These are phyloP conservation scores for Clavulina sp. DNA, from an alignment of 768 basidiomycete species.

Conservation along the genomic window DNA sequence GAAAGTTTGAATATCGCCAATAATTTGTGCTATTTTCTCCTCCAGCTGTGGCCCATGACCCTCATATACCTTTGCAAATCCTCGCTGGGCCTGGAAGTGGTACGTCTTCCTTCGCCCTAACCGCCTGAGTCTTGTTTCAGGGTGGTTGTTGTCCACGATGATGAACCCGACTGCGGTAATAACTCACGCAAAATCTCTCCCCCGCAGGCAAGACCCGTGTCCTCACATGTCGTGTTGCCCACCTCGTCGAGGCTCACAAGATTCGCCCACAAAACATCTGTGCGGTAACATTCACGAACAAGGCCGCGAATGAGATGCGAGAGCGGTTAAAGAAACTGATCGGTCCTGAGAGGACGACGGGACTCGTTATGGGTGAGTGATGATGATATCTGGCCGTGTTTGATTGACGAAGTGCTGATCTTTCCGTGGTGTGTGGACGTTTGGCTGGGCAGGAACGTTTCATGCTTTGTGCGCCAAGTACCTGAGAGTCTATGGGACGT, in stretches of 20 bases:
- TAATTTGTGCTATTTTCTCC: background rate
- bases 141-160: background rate
- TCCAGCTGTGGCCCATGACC: conserved; percentile 48
- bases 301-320: conserved; percentile 78
- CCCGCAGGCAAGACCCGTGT: conserved; percentile 26
- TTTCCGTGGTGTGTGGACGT: background rate
- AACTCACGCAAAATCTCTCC: background rate
- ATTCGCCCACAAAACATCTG: conserved; percentile 44
- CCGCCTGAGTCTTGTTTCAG: background rate
- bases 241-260: conserved; percentile 37
- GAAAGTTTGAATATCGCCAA: too few species aligned
- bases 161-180: too few species aligned
- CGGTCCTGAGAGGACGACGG: conserved; percentile 36
- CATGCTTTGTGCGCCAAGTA: conserved; percentile 60
- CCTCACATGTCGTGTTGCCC: conserved; percentile 47
- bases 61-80: conserved; percentile 52
- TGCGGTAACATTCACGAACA: conserved; percentile 79
- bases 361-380: conserved; percentile 28
- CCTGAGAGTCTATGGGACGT: conserved; percentile 42
- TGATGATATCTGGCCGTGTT: conserved; percentile 8
- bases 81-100: conserved; percentile 69
- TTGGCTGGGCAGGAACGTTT: conserved; percentile 50
- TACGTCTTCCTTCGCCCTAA: background rate
- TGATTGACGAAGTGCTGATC: background rate
- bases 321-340: conserved; percentile 48